Evolutionary conservation across 768 basidiomycete species (phyloP), one percentile per base, ranked within the genome.

Genomic region (Podaxis sp.): DNA sequence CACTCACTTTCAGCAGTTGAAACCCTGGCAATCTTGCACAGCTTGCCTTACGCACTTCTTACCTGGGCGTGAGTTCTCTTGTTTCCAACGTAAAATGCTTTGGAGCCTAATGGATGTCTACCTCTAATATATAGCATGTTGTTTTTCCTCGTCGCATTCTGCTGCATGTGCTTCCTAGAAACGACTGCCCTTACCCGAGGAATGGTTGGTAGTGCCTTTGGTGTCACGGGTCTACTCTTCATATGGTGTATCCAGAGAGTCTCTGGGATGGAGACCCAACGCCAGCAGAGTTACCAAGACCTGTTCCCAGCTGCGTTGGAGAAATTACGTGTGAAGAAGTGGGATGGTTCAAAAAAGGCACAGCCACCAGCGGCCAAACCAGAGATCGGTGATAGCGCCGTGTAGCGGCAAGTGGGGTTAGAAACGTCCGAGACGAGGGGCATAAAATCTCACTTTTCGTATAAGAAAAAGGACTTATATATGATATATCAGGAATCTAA

Each of bases 231-330:
- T 24, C 22, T 56, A 13, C 24, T 56, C 22, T 56, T 56, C 22
- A 19, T 56, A n/a, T 56, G 54, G 54, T 56, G 54, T 13, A 40
- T 56, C 9, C 8, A 38, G 54, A 39, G 54, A 24, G 54, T 56
- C 19, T 56, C 54, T 15, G 54, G 54, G 7, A 56, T 56, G 54
- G 54, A 56, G 38, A 56, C 54, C 1, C 54, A 56, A 56, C 54
- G 39, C 12, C 54, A 56, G 38, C 38, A 56, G 38, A 40, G 54
- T 26, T 38, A 56, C 24, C 17, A 56, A 9, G 39, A 26, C 11
- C 39, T 40, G 4, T 7, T 56, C 11, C 42, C 38, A 22, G 30
- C n/a, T 19, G 11, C n/a, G n/a, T 4, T 39, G 12, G 49, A 28
- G 49, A 51, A 26, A 22, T 28, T 51, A 22, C 49, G 26, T 24